These are phyloP conservation scores for Chionographis japonica DNA, from an alignment of 106 monocot species.

Conservation along the genomic window DNA sequence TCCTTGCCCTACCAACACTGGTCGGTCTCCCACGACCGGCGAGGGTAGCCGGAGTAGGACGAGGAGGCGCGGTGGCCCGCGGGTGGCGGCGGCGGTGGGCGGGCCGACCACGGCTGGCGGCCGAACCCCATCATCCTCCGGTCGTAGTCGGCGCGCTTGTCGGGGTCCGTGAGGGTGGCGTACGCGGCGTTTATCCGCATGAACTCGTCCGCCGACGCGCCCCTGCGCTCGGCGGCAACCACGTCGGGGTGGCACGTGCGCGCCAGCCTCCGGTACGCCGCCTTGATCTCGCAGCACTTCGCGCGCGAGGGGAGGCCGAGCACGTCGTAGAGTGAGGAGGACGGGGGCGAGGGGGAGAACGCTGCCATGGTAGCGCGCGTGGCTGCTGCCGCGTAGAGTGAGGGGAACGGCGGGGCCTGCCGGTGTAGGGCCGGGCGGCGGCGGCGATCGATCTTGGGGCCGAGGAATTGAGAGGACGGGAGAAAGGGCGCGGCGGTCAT, in stretches of 20 bases:
- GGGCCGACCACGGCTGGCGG: background rate
- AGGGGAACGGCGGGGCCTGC: no score
- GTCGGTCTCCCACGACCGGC: slow-evolving; percentile 84
- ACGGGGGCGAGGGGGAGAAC: slow-evolving; percentile 1
- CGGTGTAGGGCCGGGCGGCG: no score
- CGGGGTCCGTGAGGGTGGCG: slow-evolving; percentile 65
- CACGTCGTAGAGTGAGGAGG: slow-evolving; percentile 30
- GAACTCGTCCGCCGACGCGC: slow-evolving; percentile 45
- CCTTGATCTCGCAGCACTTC: slow-evolving; percentile 42
- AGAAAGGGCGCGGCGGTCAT: no score
- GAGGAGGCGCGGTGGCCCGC: background rate
- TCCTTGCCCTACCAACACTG: slow-evolving; percentile 63
- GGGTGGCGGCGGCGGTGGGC: no score
- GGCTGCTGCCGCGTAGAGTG: no score
- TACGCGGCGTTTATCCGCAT: slow-evolving; percentile 62
- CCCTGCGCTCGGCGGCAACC: slow-evolving; percentile 9
- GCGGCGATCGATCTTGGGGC: no score
- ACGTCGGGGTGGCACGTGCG: slow-evolving; percentile 42
- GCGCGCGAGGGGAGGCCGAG: slow-evolving; percentile 31
- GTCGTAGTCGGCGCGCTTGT: slow-evolving; percentile 56
- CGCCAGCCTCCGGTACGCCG: slow-evolving; percentile 46
- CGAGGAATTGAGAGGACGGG: no score
- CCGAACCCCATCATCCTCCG: slow-evolving; percentile 1
- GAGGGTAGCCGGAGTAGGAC: background rate
- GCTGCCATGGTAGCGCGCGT: no score